phyloP scores from a whole-genome alignment of 345 rosid genomes.

The Eutrema japonicum region DNA sequence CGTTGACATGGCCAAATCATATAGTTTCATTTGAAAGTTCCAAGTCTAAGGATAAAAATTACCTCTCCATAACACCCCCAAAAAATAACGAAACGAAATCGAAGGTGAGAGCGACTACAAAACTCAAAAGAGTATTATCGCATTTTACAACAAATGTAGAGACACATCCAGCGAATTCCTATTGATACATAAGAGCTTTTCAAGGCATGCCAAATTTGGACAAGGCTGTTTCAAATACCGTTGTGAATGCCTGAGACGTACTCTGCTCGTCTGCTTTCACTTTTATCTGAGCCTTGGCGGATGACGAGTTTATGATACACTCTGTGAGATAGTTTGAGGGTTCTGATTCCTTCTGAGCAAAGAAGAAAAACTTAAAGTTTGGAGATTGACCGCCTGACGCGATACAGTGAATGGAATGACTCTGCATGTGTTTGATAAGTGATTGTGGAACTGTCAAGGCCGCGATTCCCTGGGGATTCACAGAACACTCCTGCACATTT shows the following conservation, averaged over 20 bases:
- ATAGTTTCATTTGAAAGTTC: neutral
- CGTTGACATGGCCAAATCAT: constrained; percentile 1
- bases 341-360: constrained; percentile 82
- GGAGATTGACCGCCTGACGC: constrained; percentile 96
- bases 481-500: constrained; percentile 58
- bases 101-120: constrained; percentile 26
- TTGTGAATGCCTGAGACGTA: constrained; percentile 62
- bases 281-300: constrained; percentile 73
- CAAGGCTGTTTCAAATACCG: constrained; percentile 66
- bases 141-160: constrained; percentile 34
- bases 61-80: neutral
- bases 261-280: constrained; percentile 87
- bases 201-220: constrained; percentile 60
- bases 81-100: neutral
- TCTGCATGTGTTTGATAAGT: constrained; percentile 84
- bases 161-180: constrained; percentile 22
- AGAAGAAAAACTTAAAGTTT: constrained; percentile 92
- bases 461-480: constrained; percentile 73
- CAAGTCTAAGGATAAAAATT: neutral
- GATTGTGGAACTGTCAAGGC: constrained; percentile 75
- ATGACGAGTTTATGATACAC: constrained; percentile 81
- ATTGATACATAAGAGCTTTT: constrained; percentile 26
- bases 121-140: constrained; percentile 20
- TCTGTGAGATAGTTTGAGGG: constrained; percentile 69
- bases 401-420: constrained; percentile 82